A percentile compares a stretch with the other conserved stretches of the same genome.
Evolutionary conservation across 148 eudicot species (phyloP).

Genomic region (Fallopia convolvulus): DNA sequence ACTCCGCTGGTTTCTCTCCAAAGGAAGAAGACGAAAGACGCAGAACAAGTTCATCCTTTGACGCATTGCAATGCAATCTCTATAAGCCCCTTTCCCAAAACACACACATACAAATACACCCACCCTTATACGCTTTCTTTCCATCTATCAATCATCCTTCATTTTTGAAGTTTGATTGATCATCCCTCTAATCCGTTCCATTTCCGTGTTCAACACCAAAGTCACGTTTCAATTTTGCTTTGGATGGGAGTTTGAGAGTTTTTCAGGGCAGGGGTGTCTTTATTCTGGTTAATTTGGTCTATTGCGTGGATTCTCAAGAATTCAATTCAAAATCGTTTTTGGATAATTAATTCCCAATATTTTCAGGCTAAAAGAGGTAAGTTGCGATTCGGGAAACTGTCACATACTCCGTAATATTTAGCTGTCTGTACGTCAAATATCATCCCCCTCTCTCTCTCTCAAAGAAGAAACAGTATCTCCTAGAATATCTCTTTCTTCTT

Average conservation of each 20-base stretch:
- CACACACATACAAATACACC: not conserved
- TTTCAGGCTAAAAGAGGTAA: not conserved
- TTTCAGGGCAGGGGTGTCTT: not conserved
- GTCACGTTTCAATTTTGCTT: not conserved
- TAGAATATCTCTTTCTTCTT: not conserved
- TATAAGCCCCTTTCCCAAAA: not conserved
- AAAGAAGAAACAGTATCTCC: slow-evolving; percentile 3
- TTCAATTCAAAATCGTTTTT: not conserved
- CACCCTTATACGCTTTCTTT: not conserved
- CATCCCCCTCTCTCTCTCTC: too few species aligned
- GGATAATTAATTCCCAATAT: not conserved
- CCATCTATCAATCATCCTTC: not conserved
- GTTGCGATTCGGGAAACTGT: slow-evolving; percentile 1
- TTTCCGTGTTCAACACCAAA: not conserved
- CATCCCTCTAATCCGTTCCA: not conserved
- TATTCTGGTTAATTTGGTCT: not conserved
- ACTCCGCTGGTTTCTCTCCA: not conserved
- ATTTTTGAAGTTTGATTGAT: too few species aligned
- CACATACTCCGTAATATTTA: not conserved
- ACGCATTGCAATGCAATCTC: slow-evolving; percentile 10
- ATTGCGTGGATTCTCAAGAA: not conserved
- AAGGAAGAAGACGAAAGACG: not conserved
- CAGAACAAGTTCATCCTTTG: not conserved
- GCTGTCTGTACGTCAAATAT: not conserved
- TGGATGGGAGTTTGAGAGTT: not conserved